Conservation (phyloP, 139 green algal species). For the Dunaliella primolecta region DNA sequence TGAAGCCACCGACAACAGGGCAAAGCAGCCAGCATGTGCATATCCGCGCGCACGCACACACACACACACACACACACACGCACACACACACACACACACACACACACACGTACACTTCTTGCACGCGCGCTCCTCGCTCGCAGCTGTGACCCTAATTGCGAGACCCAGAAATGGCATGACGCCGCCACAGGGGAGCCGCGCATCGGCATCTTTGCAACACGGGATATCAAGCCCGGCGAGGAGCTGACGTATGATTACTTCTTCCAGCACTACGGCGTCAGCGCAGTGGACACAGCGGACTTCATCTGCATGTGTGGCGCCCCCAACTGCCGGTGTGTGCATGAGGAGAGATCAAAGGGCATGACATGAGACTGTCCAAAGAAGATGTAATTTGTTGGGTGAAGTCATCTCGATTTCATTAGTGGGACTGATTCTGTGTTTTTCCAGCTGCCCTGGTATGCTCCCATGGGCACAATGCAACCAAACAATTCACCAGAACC, state of each 20-base stretch:
- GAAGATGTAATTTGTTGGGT: no score
- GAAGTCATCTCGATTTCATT: no score
- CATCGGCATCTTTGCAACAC: conserved; percentile 79
- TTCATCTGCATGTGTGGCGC: conserved; percentile 66
- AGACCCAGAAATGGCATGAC: conserved; percentile 83
- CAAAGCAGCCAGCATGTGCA: no score
- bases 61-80: not conserved
- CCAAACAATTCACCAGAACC: no score
- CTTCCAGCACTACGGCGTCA: conserved; percentile 61
- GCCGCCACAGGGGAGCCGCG: conserved; percentile 37
- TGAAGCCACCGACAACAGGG: no score
- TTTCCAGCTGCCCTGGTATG: no score
- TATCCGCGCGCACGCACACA: not conserved
- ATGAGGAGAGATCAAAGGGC: no score
- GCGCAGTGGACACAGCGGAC: conserved; percentile 11
- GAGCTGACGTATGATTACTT: conserved; percentile 92
- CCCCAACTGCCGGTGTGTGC: conserved; percentile 58
- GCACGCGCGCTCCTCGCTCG: no score
- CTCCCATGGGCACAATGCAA: no score
- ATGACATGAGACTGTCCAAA: no score
- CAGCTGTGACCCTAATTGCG: conserved; percentile 85
- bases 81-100: not conserved
- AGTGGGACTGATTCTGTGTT: no score
- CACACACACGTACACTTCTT: not conserved
- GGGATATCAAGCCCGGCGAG: conserved; percentile 58